Evolutionary conservation across 2,329 filamentous ascomycete species (phyloP).

Genomic region (Phoma sp.): DNA sequence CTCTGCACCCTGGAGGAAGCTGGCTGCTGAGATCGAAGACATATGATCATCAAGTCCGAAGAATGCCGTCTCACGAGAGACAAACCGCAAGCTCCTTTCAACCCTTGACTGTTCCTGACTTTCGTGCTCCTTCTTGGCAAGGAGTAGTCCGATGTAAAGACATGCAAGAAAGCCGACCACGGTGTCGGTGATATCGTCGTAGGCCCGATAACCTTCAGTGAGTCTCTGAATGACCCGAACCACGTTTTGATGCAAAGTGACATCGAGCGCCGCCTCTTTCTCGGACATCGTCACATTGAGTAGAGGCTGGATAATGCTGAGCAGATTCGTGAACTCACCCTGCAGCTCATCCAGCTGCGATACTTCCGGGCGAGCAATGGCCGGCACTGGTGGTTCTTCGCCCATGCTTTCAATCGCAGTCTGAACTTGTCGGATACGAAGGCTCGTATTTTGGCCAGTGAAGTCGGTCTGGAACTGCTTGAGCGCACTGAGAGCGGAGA

Average conservation of each 20-base stretch:
- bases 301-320: constrained; percentile 52
- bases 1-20: constrained; percentile 26
- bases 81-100: constrained; percentile 30
- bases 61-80: constrained; percentile 42
- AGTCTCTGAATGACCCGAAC: constrained; percentile 74
- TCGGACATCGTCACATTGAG: constrained; percentile 30
- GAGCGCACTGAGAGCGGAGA: constrained; percentile 65
- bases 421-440: constrained; percentile 69
- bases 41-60: constrained; percentile 30
- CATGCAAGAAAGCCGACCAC: constrained; percentile 80
- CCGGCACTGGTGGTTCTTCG: constrained; percentile 67
- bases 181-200: constrained; percentile 83
- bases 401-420: constrained; percentile 70
- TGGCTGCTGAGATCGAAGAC: constrained; percentile 22
- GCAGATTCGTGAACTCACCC: constrained; percentile 79
- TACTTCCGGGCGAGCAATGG: constrained; percentile 72
- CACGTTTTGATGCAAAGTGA: constrained; percentile 62
- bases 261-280: constrained; percentile 36
- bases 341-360: constrained; percentile 77
- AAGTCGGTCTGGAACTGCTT: constrained; percentile 69
- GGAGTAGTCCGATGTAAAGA: constrained; percentile 74
- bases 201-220: constrained; percentile 72
- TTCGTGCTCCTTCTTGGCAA: constrained; percentile 49
- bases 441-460: constrained; percentile 70
- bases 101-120: constrained; percentile 19